A percentile compares a stretch with the other conserved stretches of the same genome.
These are phyloP conservation scores for Raddia guianensis DNA, from an alignment of 176 grass and related monocot genomes.

Conservation along the genomic window DNA sequence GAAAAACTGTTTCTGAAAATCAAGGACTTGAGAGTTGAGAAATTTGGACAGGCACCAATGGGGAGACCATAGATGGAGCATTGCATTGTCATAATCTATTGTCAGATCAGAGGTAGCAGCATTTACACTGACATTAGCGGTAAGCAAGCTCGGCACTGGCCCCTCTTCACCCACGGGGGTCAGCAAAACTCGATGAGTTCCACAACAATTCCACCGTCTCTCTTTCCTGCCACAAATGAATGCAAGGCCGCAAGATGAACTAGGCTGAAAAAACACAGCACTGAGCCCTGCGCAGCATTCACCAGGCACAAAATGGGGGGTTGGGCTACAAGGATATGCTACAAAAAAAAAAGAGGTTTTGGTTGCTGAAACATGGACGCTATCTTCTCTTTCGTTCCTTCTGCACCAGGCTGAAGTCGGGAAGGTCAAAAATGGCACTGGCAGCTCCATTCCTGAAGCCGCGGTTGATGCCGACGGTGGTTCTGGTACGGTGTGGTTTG, in stretches of 20 bases:
- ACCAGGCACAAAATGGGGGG: not conserved
- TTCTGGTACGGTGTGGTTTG: not conserved
- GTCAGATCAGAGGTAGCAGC: not conserved
- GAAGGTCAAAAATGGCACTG: constrained; percentile 54
- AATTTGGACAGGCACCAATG: not conserved
- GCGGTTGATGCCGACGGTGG: constrained; percentile 32
- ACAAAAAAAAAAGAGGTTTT: constrained; percentile 37
- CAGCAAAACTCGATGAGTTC: constrained; percentile 30
- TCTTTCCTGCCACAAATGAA: not conserved
- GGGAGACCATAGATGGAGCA: not conserved
- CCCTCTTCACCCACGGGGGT: constrained; percentile 8
- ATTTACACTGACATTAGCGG: constrained; percentile 14
- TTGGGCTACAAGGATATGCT: not conserved
- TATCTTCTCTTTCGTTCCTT: constrained; percentile 32
- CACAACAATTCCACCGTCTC: not conserved
- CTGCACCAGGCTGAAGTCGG: constrained; percentile 16
- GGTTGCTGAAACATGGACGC: constrained; percentile 28
- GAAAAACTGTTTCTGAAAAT: no score
- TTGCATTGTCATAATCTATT: constrained; percentile 6
- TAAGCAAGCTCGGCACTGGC: constrained; percentile 19
- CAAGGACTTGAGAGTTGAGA: no score
- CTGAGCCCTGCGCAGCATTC: constrained; percentile 22
- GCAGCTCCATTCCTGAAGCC: not conserved
- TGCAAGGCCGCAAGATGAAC: constrained; percentile 6
- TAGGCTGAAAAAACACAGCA: constrained; percentile 14